Evolutionary conservation across 2,329 filamentous ascomycete species (phyloP).

Genomic region (Xylariaceae sp.): DNA sequence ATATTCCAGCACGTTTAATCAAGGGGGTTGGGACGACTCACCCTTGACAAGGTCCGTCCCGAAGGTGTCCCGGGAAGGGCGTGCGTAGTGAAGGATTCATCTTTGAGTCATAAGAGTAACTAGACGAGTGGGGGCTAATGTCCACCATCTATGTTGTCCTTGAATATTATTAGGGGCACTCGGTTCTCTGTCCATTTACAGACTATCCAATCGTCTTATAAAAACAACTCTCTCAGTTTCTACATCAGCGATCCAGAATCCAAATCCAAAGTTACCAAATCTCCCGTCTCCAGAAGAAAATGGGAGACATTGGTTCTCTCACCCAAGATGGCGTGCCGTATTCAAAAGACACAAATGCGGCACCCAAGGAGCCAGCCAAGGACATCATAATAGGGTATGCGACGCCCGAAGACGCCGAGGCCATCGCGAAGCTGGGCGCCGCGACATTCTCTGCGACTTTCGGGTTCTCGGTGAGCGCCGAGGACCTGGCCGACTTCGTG

Average conservation of each 20-base stretch:
- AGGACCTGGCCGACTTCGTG: constrained; percentile 23
- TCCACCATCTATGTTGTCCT: too few relatives aligned
- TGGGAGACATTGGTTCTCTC: too few relatives aligned
- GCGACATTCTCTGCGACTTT: constrained; percentile 26
- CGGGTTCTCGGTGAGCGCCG: constrained; percentile 20
- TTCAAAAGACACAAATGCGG: neutral
- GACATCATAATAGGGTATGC: constrained; percentile 20
- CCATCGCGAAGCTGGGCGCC: constrained; percentile 24
- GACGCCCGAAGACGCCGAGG: constrained; percentile 19
- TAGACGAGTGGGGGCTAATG: neutral
- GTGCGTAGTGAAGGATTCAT: neutral
- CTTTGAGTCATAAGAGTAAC: neutral
- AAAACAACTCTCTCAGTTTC: too few relatives aligned
- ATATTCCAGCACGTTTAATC: too few relatives aligned
- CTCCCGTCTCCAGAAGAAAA: too few relatives aligned
- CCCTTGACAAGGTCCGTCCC: too few relatives aligned
- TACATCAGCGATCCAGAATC: too few relatives aligned
- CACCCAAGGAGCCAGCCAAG: neutral
- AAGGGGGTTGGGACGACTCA: too few relatives aligned
- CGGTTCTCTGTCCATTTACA: too few relatives aligned
- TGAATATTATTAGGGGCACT: too few relatives aligned
- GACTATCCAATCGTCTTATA: too few relatives aligned
- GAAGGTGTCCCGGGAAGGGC: neutral
- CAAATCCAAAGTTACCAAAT: too few relatives aligned
- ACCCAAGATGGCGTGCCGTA: neutral